Base-by-base conservation (phyloP, 352 stramenopile species). In the Phytophthora boehmeriae region DNA sequence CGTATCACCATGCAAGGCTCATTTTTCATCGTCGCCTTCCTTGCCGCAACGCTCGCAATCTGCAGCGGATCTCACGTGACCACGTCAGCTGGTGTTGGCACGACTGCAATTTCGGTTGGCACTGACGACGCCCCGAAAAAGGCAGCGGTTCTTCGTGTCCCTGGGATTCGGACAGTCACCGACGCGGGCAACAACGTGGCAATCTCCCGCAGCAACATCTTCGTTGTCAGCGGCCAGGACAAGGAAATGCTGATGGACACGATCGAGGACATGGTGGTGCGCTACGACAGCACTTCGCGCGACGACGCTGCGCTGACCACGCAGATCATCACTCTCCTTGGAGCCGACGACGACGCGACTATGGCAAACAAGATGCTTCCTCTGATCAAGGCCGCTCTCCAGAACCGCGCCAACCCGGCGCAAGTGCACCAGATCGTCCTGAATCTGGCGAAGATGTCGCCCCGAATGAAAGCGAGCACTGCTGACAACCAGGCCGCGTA, bases 161-260 rank as follows among this genome's bases (percentile, higher is more conserved):
- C 28, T 2, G 27, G 35, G 13, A 63, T 52, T 17, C 5, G 42
- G 43, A 60, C 58, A 19, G 49, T 49, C 5, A 66, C 49, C 14
- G 35, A 56, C 27, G 22, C 58, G 23, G 50, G 58, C 19, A 66
- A 66, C 35, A 66, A 66, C 19, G 49, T 66, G 23, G 41, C 59
- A 35, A 48, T 66, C 35, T 60, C 49, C 14, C 58, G 45, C 25
- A 66, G 50, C 34, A 66, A 66, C 36, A 66, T 66, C 23, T 44
- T 66, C 14, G 27, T 66, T 28, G 20, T 60, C 17, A 19, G 44
- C 17, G 58, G 52, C 35, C 42, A 55, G 47, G 44, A 59, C 38
- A 66, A 60, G 44, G 14, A 16, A 2, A 38, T 43, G 1, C 13
- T 60, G 14, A 32, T 59, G 43, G 27, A 59, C 27, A 49, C 47